Evolutionary conservation across 2,329 filamentous ascomycete species (phyloP).

Genomic region (Pseudogymnoascus sp.): DNA sequence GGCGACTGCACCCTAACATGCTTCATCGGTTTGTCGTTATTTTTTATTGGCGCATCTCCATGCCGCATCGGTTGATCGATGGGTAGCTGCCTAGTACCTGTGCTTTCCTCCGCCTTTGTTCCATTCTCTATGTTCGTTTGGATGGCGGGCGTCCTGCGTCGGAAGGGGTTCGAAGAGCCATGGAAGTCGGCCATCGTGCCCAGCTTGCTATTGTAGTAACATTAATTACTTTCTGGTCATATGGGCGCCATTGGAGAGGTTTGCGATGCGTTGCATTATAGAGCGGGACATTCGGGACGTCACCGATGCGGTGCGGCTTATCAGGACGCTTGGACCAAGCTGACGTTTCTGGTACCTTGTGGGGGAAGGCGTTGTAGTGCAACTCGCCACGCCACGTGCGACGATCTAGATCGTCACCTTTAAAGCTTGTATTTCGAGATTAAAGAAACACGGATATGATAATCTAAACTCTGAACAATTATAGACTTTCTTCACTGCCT

Average conservation of each 20-base stretch:
- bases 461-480: background rate
- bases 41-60: conserved; percentile 19
- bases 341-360: conserved; percentile 5
- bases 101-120: background rate
- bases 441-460: background rate
- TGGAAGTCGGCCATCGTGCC: conserved; percentile 25
- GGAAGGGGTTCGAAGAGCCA: conserved; percentile 29
- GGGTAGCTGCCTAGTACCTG: background rate
- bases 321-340: conserved; percentile 6
- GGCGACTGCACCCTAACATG: conserved; percentile 63
- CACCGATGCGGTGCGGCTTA: conserved; percentile 1
- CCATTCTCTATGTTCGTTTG: conserved; percentile 1
- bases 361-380: background rate
- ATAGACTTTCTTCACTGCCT: background rate
- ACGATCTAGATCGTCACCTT: background rate
- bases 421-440: conserved; percentile 2
- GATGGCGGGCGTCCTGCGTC: conserved; percentile 16
- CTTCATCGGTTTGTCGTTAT: conserved; percentile 49
- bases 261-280: background rate
- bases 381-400: background rate
- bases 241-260: conserved; percentile 2
- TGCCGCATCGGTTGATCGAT: conserved; percentile 12
- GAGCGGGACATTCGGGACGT: conserved; percentile 4
- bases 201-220: conserved; percentile 3
- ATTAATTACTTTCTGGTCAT: background rate